A percentile compares a stretch with the other conserved stretches of the same genome.
phyloP scores from a whole-genome alignment of 106 monocot species.

The Allium cepa region DNA sequence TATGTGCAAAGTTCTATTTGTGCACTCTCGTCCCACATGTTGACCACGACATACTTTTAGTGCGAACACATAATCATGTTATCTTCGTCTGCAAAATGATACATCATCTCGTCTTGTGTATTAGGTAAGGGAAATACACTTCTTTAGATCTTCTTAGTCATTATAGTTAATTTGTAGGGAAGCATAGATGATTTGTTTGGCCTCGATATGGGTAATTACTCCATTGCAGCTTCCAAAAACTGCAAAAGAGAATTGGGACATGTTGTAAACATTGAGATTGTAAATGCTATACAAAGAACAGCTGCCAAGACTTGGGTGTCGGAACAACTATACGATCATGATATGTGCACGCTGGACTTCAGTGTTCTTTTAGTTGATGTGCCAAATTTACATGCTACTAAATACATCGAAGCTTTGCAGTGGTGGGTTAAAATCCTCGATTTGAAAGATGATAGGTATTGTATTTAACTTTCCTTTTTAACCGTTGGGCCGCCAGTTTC shows the following conservation, averaged over 20 bases:
- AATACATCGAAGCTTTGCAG: constrained; percentile 23
- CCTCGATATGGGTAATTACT: constrained; percentile 42
- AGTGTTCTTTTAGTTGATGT: constrained; percentile 53
- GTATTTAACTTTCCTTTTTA: neutral
- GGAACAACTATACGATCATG: constrained; percentile 42
- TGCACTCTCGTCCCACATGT: too few species aligned
- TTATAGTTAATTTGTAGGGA: constrained; percentile 31
- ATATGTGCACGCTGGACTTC: constrained; percentile 57
- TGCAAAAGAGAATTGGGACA: constrained; percentile 51
- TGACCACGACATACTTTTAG: too few species aligned
- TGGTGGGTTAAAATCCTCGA: constrained; percentile 76
- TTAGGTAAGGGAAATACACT: too few species aligned
- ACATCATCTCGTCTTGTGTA: too few species aligned
- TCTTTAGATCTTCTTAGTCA: neutral
- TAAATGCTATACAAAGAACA: constrained; percentile 74
- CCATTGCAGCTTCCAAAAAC: constrained; percentile 49
- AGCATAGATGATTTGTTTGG: constrained; percentile 61
- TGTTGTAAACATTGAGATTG: constrained; percentile 45
- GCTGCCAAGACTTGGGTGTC: constrained; percentile 65
- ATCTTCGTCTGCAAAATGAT: neutral
- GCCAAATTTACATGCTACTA: constrained; percentile 17
- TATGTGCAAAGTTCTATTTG: too few species aligned
- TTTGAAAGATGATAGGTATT: constrained; percentile 29
- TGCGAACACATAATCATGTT: neutral
- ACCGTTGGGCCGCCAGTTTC: too few species aligned